Base-by-base conservation (phyloP, 495 filamentous ascomycete species). In the Daldinia loculata region DNA sequence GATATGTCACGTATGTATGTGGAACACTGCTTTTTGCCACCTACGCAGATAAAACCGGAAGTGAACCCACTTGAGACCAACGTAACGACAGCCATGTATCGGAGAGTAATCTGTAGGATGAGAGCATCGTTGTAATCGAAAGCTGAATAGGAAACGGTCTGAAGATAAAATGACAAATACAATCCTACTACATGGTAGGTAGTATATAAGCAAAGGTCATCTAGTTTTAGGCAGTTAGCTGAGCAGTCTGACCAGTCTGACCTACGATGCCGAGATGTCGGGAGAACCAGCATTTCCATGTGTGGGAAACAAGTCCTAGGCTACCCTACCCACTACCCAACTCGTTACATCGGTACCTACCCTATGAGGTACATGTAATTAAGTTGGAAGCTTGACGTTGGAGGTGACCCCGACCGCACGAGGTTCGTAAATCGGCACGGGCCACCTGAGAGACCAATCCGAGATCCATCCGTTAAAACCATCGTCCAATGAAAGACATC, bases 341-440 rank as follows among this genome's bases (percentile, higher is more conserved):
- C 38, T 50, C 52, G 57, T 58, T 70, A 56, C 43, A 66, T 48
- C 32, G 38, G 58, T 56, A 67, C 63, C 52, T 51, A 53, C 61
- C 69, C 52, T 61, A 50, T 58, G 55, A 64, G 55, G 50, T 53
- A 53, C 50, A 53, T 53, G 43, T 51, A 58, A 62, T 64, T 64
- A 63, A 55, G 58, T 56, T 60, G 52, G 41, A 68, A 50, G 56
- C 38, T 72, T 61, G 70, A 69, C 61, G 61, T 73, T 73, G 66
- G 56, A 66, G 66, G 36, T 58, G 57, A 58, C 61, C 61, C 59
- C 70, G 66, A 66, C 66, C 70, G 65, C 56, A 56, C 61, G 67
- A 69, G 43, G 57, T 66, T 69, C 32, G 61, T 38, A 53, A 72
- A 64, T 65, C 66, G 70, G 70, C 70, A 73, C 70, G 70, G 70